Percentiles rank a stretch among this genome's conserved stretches.
phyloP scores from a whole-genome alignment of 257 asterid species.

The Solanum arcanum region DNA sequence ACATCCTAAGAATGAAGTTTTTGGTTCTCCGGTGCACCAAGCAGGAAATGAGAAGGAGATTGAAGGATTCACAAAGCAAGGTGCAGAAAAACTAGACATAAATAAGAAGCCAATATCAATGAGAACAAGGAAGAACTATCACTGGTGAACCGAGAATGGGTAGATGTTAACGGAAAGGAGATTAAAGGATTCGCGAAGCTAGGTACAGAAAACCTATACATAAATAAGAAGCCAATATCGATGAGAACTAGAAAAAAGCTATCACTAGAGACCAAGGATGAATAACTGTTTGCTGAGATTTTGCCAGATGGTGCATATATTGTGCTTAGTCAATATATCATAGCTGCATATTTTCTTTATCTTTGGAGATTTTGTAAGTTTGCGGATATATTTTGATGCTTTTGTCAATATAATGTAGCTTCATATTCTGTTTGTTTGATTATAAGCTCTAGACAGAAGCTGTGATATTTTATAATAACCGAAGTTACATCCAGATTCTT shows the following conservation, averaged over 20 bases:
- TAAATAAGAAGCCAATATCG: conserved; percentile 36
- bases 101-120: conserved; percentile 42
- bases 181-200: neutral
- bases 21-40: conserved; percentile 5
- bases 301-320: neutral
- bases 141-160: conserved; percentile 6
- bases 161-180: neutral
- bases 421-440: neutral
- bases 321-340: neutral
- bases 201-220: conserved; percentile 14
- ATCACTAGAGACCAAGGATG: conserved; percentile 6
- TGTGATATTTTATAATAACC: neutral
- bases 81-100: conserved; percentile 13
- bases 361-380: neutral
- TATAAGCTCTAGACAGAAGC: neutral
- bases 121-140: conserved; percentile 25
- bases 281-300: neutral
- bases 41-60: conserved; percentile 4
- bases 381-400: neutral
- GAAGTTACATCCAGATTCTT: neutral
- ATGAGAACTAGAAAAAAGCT: conserved; percentile 31
- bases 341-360: neutral
- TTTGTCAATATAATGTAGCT: neutral
- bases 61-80: neutral
- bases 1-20: neutral